Evolutionary conservation across 148 eudicot genomes (phyloP), one percentile per base, ranked within the genome.

Genomic region (Euryodendron excelsum): DNA sequence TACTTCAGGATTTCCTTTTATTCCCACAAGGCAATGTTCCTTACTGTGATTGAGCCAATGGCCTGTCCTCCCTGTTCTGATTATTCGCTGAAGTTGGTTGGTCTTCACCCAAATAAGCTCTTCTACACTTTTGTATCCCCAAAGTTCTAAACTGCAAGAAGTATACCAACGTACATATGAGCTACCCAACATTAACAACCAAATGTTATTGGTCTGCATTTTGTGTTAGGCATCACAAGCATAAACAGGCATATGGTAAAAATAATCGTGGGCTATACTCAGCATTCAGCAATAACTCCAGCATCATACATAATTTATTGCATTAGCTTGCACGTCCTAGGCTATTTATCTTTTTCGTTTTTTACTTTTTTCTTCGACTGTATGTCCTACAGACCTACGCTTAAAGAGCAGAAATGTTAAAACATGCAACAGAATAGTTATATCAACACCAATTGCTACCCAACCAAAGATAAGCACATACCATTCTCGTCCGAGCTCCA

Each of bases 401-500:
- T 11, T 2, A 52, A 3, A 5, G 1, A 4, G 44, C 23, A n/a
- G 66, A 71, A 31, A 63, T 63, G 31, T 31, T 33, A 62, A 60
- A 31, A 50, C 39, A 21, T 63, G 34, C 37, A 47, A 21, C 34
- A 39, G 7, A 75, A 0, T 20, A 14, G 27, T 41, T 28, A 27
- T 0, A 41, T 39, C 55, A 66, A n/a, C n/a, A n/a, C n/a, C 15
- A 23, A 41, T 2, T 28, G 73, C 34, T 36, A 53, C 55, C 25
- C 18, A 76, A 30, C 69, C 31, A 31, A 65, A 73, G 21, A 53
- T 75, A 56, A 56, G 39, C 20, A 28, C 85, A 31, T 84, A 95
- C 99, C 99, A 96, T 85, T 96, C 99, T 64, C 98, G 97, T 34
- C 99, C 99, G 83, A 96, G 96, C 87, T 96, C 98, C 97, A 96